Evolutionary conservation across 345 rosid genomes (phyloP), one percentile per base, ranked within the genome.

Genomic region (Ceriops decandra): DNA sequence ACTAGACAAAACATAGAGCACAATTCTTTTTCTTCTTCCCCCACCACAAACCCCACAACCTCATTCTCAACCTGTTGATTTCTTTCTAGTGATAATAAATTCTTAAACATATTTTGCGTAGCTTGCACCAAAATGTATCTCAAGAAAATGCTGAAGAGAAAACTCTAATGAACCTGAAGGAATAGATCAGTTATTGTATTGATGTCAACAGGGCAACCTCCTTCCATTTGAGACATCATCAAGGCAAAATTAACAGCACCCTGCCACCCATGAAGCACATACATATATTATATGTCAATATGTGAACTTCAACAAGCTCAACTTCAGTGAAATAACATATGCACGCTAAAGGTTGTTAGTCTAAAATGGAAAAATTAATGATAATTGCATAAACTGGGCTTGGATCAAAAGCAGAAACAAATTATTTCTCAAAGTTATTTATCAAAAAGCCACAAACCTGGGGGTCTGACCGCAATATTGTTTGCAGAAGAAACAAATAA

Each of bases 181-280:
- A 93, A 93, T 42, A 93, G 96, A 85, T 93, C 98, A 51, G 98
- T 93, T 67, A 93, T 88, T 72, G 96, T 93, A 63, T 93, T 93
- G 83, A 81, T 86, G 75, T 93, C 98, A 72, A 93, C 81, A 16
- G 98, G 97, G 80, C 92, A 88, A 59, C 98, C 98, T 59, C 97
- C 98, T 81, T 93, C 96, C 98, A 93, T 93, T 84, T 93, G 96
- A 58, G 98, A 90, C 98, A 93, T 93, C 98, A 88, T 93, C 77
- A 90, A 71, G 32, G 98, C 97, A 85, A 93, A 93, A 81, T 93
- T 90, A 69, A 86, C 95, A 54, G 98, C 98, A 61, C 97, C 98
- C 98, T 93, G 81, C 66, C 79, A 71, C 53, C 67, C 70, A 67
- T 17, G 38, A 67, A 66, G 60, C 9, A 21, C 20, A 32, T 10